These are phyloP conservation scores for Termitomyces sp. DNA, from an alignment of 768 basidiomycete species.

Conservation along the genomic window DNA sequence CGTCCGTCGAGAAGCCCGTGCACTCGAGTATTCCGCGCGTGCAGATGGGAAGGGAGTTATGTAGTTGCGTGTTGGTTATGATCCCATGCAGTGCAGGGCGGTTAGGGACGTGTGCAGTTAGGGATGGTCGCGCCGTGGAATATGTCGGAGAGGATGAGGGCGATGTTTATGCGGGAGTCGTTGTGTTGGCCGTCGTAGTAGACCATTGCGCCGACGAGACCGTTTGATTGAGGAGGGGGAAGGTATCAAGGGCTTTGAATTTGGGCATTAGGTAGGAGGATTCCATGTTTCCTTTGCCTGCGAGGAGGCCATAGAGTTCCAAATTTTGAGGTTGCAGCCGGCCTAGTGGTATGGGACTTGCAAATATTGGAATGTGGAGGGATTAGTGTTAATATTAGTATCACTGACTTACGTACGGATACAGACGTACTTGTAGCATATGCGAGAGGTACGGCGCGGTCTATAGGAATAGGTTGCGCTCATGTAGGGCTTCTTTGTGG, in stretches of 20 bases:
- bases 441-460: constrained; percentile 90
- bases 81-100: constrained; percentile 74
- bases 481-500: constrained; percentile 89
- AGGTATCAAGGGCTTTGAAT: constrained; percentile 87
- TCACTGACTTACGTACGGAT: no score
- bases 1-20: constrained; percentile 91
- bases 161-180: constrained; percentile 97
- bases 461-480: constrained; percentile 89
- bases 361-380: constrained; percentile 76
- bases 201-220: constrained; percentile 90
- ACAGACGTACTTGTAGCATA: constrained; percentile 79
- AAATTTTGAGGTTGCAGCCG: no score
- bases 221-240: constrained; percentile 96
- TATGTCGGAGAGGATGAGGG: constrained; percentile 91
- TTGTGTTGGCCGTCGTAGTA: constrained; percentile 99
- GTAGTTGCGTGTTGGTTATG: constrained; percentile 51
- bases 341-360: constrained; percentile 95
- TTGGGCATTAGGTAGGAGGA: constrained; percentile 93
- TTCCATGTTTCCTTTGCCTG: constrained; percentile 97
- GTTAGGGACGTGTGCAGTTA: constrained; percentile 91
- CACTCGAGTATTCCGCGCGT: constrained; percentile 95
- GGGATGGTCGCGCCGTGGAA: constrained; percentile 84
- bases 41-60: constrained; percentile 73
- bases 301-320: constrained; percentile 93
- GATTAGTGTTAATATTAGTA: no score